These are phyloP conservation scores for Sisymbrium altissimum DNA, from an alignment of 345 rosid genomes.

Conservation along the genomic window DNA sequence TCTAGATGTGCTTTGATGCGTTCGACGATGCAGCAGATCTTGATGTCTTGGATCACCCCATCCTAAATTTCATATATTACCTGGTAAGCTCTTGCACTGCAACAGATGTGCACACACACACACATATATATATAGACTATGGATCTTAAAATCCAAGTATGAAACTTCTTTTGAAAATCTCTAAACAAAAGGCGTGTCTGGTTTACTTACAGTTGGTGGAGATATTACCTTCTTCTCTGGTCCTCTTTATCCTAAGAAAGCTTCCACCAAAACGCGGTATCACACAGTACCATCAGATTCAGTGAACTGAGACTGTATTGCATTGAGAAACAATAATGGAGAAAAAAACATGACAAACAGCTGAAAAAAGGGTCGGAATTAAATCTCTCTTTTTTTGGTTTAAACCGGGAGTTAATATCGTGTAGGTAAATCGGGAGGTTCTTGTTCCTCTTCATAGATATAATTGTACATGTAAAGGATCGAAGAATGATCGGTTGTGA, in stretches of 20 bases:
- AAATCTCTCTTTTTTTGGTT: neutral
- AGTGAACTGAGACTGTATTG: slow-evolving; percentile 27
- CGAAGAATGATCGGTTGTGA: slow-evolving; percentile 7
- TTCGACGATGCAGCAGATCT: slow-evolving; percentile 56
- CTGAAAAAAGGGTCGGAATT: neutral
- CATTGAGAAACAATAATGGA: neutral
- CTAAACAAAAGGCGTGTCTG: neutral
- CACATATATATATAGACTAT: neutral
- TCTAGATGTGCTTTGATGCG: slow-evolving; percentile 42
- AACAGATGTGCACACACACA: neutral
- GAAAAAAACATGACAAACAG: neutral
- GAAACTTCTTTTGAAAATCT: neutral
- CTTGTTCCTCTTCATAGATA: slow-evolving; percentile 18
- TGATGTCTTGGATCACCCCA: slow-evolving; percentile 65
- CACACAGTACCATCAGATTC: slow-evolving; percentile 64
- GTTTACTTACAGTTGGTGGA: slow-evolving; percentile 58
- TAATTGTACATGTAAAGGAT: slow-evolving; percentile 20
- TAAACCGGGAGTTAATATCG: neutral
- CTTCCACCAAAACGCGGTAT: slow-evolving; percentile 75
- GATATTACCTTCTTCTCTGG: slow-evolving; percentile 72
- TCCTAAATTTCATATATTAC: slow-evolving; percentile 64
- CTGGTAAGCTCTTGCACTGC: slow-evolving; percentile 37
- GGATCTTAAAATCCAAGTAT: neutral
- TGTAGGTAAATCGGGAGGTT: slow-evolving; percentile 8
- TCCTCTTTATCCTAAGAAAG: slow-evolving; percentile 68